These are phyloP conservation scores for Boechera divaricarpa DNA, from an alignment of 345 rosid genomes.

Conservation along the genomic window DNA sequence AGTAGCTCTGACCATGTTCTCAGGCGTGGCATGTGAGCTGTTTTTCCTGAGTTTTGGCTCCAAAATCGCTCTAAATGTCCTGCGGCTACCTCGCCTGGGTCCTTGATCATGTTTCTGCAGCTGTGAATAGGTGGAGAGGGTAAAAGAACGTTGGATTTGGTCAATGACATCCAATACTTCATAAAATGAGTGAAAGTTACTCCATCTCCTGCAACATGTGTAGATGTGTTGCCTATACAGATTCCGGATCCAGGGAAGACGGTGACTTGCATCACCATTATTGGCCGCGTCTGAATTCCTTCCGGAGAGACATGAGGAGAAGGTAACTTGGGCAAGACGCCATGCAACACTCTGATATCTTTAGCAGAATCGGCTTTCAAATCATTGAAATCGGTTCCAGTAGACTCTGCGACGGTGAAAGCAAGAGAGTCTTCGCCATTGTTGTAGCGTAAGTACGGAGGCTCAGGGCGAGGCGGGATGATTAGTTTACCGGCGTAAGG, in stretches of 20 bases:
- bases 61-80: constrained; percentile 38
- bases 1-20: constrained; percentile 47
- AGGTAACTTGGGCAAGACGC: constrained; percentile 44
- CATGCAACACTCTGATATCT: constrained; percentile 31
- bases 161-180: constrained; percentile 50
- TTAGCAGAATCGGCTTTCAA: constrained; percentile 39
- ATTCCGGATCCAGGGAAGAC: constrained; percentile 51
- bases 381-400: constrained; percentile 35
- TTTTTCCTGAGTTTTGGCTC: constrained; percentile 21
- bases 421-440: constrained; percentile 46
- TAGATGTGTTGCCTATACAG: constrained; percentile 41
- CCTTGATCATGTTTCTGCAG: constrained; percentile 46
- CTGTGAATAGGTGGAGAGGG: constrained; percentile 29
- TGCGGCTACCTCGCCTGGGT: constrained; percentile 40
- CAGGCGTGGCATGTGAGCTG: constrained; percentile 3
- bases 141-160: constrained; percentile 24
- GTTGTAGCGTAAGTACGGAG: constrained; percentile 42
- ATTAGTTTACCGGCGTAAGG: constrained; percentile 49
- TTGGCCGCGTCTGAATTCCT: constrained; percentile 25
- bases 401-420: constrained; percentile 48
- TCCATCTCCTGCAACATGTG: constrained; percentile 48
- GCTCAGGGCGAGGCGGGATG: constrained; percentile 38
- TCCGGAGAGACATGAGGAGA: constrained; percentile 18
- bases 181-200: constrained; percentile 40
- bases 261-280: constrained; percentile 43